Conservation (phyloP, 2,329 filamentous ascomycete genomes). For the Paraphaeosphaeria minitans region DNA sequence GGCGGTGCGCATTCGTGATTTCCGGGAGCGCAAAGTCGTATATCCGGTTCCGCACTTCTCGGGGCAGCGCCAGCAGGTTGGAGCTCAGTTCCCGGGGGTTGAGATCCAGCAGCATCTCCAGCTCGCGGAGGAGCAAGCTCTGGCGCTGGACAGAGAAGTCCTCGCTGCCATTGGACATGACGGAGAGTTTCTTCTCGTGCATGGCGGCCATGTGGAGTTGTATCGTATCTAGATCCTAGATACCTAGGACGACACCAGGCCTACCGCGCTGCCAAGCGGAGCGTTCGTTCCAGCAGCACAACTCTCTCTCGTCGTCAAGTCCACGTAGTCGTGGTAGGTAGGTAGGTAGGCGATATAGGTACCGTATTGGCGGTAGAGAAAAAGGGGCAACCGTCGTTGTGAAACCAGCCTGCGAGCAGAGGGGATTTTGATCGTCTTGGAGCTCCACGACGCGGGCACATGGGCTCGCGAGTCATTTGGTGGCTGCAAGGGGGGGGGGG, state of each 20-base stretch:
- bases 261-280: neutral
- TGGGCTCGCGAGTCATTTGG: neutral
- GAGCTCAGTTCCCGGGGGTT: conserved; percentile 41
- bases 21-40: conserved; percentile 35
- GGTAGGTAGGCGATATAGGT: too few species aligned
- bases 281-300: neutral
- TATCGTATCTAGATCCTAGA: too few species aligned
- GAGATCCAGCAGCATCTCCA: conserved; percentile 42
- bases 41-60: conserved; percentile 34
- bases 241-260: neutral
- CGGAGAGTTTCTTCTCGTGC: conserved; percentile 29
- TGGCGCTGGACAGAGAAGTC: conserved; percentile 39
- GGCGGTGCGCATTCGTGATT: conserved; percentile 14
- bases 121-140: conserved; percentile 39
- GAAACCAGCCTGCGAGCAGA: neutral
- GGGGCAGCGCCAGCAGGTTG: conserved; percentile 37
- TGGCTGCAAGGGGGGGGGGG: neutral
- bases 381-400: neutral
- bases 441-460: neutral
- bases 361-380: neutral
- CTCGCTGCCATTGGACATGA: conserved; percentile 32
- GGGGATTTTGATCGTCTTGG: conserved; percentile 2
- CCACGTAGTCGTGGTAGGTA: too few species aligned
- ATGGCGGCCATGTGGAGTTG: conserved; percentile 6
- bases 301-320: neutral